These are phyloP conservation scores for Ogataea hybrid DNA, from an alignment of 1,139 yeast species.

Conservation along the genomic window DNA sequence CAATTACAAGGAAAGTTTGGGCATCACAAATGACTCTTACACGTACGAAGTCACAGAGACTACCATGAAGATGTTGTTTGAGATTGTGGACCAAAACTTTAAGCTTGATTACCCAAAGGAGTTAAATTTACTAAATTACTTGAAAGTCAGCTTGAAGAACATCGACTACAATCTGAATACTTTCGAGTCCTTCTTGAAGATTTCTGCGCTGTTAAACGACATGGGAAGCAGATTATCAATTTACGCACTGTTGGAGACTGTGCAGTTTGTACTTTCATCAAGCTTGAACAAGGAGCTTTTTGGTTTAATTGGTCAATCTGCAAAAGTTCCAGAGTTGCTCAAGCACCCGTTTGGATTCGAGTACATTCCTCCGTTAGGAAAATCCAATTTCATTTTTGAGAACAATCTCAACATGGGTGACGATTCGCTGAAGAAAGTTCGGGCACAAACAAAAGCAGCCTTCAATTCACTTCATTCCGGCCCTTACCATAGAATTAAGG, in stretches of 20 bases:
- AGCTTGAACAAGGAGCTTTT: slow-evolving; percentile 20
- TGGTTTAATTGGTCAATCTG: slow-evolving; percentile 2
- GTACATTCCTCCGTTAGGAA: slow-evolving; percentile 38
- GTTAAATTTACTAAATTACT: slow-evolving; percentile 29
- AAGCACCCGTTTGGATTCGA: slow-evolving; percentile 24
- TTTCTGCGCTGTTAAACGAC: slow-evolving; percentile 25
- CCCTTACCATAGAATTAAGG: slow-evolving; percentile 7
- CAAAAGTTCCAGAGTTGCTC: slow-evolving; percentile 15
- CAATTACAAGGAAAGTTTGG: slow-evolving; percentile 25
- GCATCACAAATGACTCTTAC: slow-evolving; percentile 29
- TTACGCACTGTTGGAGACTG: slow-evolving; percentile 27
- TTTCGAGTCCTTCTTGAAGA: slow-evolving; percentile 18
- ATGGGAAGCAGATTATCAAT: slow-evolving; percentile 29
- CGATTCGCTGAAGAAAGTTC: slow-evolving; percentile 24
- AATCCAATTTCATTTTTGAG: slow-evolving; percentile 35
- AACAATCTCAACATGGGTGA: slow-evolving; percentile 25
- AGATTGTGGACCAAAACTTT: slow-evolving; percentile 38
- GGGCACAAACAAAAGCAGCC: slow-evolving; percentile 21
- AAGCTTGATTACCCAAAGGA: slow-evolving; percentile 32
- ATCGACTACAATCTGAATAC: slow-evolving; percentile 21
- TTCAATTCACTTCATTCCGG: slow-evolving; percentile 16
- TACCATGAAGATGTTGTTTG: slow-evolving; percentile 32
- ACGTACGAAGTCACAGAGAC: slow-evolving; percentile 15
- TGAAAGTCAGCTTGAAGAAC: slow-evolving; percentile 29
- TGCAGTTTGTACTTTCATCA: slow-evolving; percentile 24